Percentiles rank a stretch among this genome's conserved stretches.
These are phyloP conservation scores for Ganoderma sinense DNA, from an alignment of 1,284 basidiomycete genomes.

Conservation along the genomic window DNA sequence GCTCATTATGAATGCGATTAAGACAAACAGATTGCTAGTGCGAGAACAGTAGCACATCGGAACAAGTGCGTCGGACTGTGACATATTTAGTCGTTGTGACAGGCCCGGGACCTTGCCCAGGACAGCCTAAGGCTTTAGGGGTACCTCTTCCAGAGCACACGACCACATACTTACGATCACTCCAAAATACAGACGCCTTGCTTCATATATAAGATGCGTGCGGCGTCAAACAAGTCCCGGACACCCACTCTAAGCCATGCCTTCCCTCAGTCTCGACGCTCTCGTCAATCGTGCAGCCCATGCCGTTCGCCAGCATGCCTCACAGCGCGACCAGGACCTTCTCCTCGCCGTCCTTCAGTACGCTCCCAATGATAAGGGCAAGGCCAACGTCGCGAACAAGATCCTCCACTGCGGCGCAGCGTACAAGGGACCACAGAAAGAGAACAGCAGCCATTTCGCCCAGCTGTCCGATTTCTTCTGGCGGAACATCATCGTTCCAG, in stretches of 20 bases:
- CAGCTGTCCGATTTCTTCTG: slow-evolving; percentile 27
- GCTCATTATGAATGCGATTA: too few species aligned
- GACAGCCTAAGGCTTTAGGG: background rate
- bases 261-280: slow-evolving; percentile 13
- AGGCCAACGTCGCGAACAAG: slow-evolving; percentile 21
- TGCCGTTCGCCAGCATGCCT: slow-evolving; percentile 18
- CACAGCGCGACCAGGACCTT: slow-evolving; percentile 21
- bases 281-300: slow-evolving; percentile 14
- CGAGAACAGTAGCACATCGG: background rate
- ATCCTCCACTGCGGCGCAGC: slow-evolving; percentile 21
- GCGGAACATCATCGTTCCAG: slow-evolving; percentile 27
- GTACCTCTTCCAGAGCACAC: background rate
- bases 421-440: slow-evolving; percentile 9
- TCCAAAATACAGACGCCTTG: background rate
- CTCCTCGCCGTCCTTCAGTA: slow-evolving; percentile 24
- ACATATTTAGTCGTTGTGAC: background rate
- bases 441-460: slow-evolving; percentile 16
- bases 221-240: background rate
- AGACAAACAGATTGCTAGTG: too few species aligned
- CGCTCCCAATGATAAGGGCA: slow-evolving; percentile 22
- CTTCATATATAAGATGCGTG: background rate
- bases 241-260: slow-evolving; percentile 15
- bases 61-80: background rate
- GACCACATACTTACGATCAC: background rate
- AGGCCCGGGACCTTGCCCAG: background rate